A percentile compares a stretch with the other conserved stretches of the same genome.
Conservation (phyloP, 306 rosid species). For the Alnus glutinosa region DNA sequence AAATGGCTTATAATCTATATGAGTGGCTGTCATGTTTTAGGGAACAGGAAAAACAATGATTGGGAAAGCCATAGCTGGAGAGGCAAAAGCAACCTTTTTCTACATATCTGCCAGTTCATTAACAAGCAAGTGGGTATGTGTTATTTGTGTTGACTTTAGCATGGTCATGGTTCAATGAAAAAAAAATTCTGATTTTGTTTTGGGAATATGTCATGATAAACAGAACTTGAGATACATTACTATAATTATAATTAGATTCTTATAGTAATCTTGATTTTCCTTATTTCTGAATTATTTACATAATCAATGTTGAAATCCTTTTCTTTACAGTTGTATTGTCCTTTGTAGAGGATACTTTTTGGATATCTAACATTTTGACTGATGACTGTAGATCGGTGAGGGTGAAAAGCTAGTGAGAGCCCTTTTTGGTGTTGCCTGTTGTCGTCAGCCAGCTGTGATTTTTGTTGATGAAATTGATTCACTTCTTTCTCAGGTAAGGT, state of each 20-base stretch:
- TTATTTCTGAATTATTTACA: slow-evolving; percentile 13
- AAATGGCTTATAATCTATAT: slow-evolving; percentile 28
- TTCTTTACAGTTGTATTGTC: slow-evolving; percentile 3
- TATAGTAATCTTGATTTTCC: slow-evolving; percentile 22
- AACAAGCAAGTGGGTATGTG: slow-evolving; percentile 96
- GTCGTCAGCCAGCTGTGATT: slow-evolving; percentile 98
- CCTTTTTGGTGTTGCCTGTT: slow-evolving; percentile 93
- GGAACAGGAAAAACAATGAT: slow-evolving; percentile 99
- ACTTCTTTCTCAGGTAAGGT: slow-evolving; percentile 87
- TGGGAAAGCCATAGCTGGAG: slow-evolving; percentile 99
- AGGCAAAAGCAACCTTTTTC: slow-evolving; percentile 97
- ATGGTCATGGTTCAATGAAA: slow-evolving; percentile 4
- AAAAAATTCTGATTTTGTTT: slow-evolving; percentile 1
- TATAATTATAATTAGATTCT: slow-evolving; percentile 19
- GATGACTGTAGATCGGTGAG: slow-evolving; percentile 81
- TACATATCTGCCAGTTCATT: slow-evolving; percentile 94
- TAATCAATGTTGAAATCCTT: slow-evolving; percentile 22
- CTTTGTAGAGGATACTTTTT: slow-evolving; percentile 13
- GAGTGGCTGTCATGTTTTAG: slow-evolving; percentile 42
- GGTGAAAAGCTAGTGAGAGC: slow-evolving; percentile 97
- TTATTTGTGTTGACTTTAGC: slow-evolving; percentile 25
- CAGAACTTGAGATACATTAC: slow-evolving; percentile 10
- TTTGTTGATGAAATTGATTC: slow-evolving; percentile 99
- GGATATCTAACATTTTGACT: slow-evolving; percentile 20
- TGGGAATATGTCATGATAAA: not conserved